Evolutionary conservation across 306 rosid species (phyloP).

Genomic region (Pterocarpus santalinus): DNA sequence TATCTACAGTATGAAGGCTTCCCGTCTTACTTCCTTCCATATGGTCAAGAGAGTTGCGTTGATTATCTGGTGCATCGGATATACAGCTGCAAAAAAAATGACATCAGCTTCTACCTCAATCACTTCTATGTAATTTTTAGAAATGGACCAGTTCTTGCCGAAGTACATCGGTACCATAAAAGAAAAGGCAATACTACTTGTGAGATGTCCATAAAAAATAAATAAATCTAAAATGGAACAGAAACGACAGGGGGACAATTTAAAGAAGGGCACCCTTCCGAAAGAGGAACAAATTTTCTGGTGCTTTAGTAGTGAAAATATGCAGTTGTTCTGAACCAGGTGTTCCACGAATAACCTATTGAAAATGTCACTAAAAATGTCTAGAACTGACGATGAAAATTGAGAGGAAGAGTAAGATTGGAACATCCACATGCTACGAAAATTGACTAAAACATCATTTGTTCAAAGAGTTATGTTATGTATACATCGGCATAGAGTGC

Average conservation of each 20-base stretch:
- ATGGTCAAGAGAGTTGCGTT: slow-evolving; percentile 35
- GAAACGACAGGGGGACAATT: not conserved
- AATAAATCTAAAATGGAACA: not conserved
- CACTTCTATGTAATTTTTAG: slow-evolving; percentile 12
- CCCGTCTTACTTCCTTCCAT: slow-evolving; percentile 43
- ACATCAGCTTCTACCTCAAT: slow-evolving; percentile 17
- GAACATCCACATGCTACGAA: not conserved
- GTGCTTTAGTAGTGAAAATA: not conserved
- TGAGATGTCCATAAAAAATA: not conserved
- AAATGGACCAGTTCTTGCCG: slow-evolving; percentile 8
- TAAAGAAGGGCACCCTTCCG: slow-evolving; percentile 1
- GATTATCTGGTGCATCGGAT: slow-evolving; percentile 45
- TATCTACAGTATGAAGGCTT: slow-evolving; percentile 34
- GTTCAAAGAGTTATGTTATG: not conserved
- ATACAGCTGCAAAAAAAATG: slow-evolving; percentile 47
- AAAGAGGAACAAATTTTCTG: not conserved
- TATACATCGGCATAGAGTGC: too few relatives aligned
- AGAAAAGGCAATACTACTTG: not conserved
- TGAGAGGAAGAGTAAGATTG: not conserved
- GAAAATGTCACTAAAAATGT: not conserved
- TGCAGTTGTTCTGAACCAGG: slow-evolving; percentile 2
- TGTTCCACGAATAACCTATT: not conserved
- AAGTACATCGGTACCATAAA: not conserved
- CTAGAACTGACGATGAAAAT: not conserved
- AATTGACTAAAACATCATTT: not conserved